Conservation (phyloP, 495 filamentous ascomycete species). For the Trichoderma gamsii region DNA sequence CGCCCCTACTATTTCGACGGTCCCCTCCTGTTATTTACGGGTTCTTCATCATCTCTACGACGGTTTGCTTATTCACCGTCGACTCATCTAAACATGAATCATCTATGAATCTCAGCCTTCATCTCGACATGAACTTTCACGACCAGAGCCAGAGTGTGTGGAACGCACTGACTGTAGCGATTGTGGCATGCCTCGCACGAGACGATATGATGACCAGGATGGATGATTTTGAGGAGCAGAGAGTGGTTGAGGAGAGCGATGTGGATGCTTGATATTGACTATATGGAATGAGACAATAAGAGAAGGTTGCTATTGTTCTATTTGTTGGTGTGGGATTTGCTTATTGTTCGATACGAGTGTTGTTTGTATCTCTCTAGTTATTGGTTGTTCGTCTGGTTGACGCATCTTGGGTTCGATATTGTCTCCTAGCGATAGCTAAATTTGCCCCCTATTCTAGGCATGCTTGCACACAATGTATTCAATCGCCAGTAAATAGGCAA, state of each 20-base stretch:
- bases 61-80: slow-evolving; percentile 6
- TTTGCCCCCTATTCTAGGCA: no score
- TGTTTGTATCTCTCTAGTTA: no score
- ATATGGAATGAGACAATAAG: not conserved
- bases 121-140: slow-evolving; percentile 2
- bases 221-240: slow-evolving; percentile 14
- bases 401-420: not conserved
- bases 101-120: not conserved
- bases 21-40: slow-evolving; percentile 14
- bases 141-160: slow-evolving; percentile 15
- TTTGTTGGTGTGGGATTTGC: not conserved
- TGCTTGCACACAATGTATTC: no score
- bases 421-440: no score
- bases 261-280: slow-evolving; percentile 11
- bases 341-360: not conserved
- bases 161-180: slow-evolving; percentile 17
- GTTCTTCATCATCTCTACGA: slow-evolving; percentile 1
- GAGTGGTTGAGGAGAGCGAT: slow-evolving; percentile 7
- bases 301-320: not conserved
- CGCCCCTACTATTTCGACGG: not conserved
- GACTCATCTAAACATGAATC: slow-evolving; percentile 10
- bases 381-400: not conserved
- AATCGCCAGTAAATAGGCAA: no score
- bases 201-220: slow-evolving; percentile 16
- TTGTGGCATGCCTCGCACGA: slow-evolving; percentile 14